These are phyloP conservation scores for Leptographium flavum DNA, from an alignment of 2,329 filamentous ascomycete genomes.

Conservation along the genomic window DNA sequence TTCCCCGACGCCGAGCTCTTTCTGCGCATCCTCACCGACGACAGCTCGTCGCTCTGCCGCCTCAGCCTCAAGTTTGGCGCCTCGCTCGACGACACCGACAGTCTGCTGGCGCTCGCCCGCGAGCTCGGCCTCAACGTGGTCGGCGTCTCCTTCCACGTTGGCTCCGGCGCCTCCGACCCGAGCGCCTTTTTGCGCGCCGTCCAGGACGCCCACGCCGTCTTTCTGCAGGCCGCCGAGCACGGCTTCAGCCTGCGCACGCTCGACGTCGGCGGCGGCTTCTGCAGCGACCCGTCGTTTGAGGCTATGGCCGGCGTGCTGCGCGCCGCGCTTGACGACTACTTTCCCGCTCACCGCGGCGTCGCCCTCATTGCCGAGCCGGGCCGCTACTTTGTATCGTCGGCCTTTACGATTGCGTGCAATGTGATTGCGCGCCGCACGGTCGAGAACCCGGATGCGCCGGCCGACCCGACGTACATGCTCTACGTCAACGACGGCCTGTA, in stretches of 20 bases:
- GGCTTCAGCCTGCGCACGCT: slow-evolving; percentile 77
- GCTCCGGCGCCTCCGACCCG: slow-evolving; percentile 91
- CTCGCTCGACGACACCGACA: slow-evolving; percentile 64
- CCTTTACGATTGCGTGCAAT: slow-evolving; percentile 90
- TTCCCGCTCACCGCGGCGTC: slow-evolving; percentile 57
- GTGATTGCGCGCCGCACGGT: slow-evolving; percentile 91
- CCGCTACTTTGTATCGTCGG: slow-evolving; percentile 85
- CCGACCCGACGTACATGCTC: slow-evolving; percentile 70
- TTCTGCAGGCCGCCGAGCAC: slow-evolving; percentile 64
- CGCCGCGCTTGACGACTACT: slow-evolving; percentile 71
- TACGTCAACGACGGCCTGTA: slow-evolving; percentile 97
- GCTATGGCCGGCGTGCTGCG: slow-evolving; percentile 72
- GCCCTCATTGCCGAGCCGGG: slow-evolving; percentile 92
- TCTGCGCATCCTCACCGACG: slow-evolving; percentile 89
- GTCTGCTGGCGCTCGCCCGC: slow-evolving; percentile 66
- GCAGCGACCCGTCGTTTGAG: slow-evolving; percentile 71
- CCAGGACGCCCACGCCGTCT: slow-evolving; percentile 74
- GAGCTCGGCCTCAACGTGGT: slow-evolving; percentile 79
- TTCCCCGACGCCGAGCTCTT: slow-evolving; percentile 83
- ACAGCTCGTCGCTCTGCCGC: slow-evolving; percentile 85
- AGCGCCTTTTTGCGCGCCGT: slow-evolving; percentile 82
- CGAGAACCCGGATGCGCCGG: slow-evolving; percentile 39
- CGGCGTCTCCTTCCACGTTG: slow-evolving; percentile 95
- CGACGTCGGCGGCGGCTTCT: slow-evolving; percentile 91
- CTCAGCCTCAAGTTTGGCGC: slow-evolving; percentile 97